Evolutionary conservation across 495 filamentous ascomycete genomes (phyloP).

Genomic region (Penicillium samsonianum): DNA sequence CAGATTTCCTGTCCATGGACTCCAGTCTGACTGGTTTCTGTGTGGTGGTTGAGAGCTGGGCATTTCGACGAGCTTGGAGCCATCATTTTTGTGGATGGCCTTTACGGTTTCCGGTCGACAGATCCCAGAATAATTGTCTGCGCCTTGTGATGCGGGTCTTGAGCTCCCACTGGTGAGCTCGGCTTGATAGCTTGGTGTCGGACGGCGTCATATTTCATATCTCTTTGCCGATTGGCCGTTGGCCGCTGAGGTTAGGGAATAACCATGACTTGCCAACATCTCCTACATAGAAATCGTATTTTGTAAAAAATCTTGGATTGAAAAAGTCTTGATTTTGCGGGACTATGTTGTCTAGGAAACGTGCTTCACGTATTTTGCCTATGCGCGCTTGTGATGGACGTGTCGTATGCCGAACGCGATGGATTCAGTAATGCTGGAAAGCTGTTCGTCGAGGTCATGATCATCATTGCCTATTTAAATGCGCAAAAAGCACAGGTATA

Average conservation of each 20-base stretch:
- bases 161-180: conserved; percentile 77
- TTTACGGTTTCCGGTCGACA: conserved; percentile 86
- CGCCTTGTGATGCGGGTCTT: conserved; percentile 50
- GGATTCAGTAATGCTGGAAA: neutral
- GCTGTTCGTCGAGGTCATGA: conserved; percentile 30
- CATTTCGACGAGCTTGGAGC: conserved; percentile 89
- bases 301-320: neutral
- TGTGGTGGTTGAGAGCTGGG: conserved; percentile 74
- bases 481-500: conserved; percentile 11
- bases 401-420: neutral
- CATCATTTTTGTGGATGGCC: conserved; percentile 66
- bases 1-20: conserved; percentile 63
- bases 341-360: neutral
- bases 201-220: conserved; percentile 84
- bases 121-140: conserved; percentile 73
- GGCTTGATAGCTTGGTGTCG: conserved; percentile 57
- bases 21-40: conserved; percentile 46
- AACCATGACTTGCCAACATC: conserved; percentile 83
- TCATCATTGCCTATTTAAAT: conserved; percentile 25
- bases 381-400: too few species aligned
- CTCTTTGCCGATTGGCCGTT: conserved; percentile 78
- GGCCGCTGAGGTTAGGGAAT: conserved; percentile 78
- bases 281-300: conserved; percentile 13
- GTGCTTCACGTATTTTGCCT: neutral
- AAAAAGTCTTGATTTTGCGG: neutral